Conservation (phyloP, 345 rosid species). For the Carallia pectinifolia region DNA sequence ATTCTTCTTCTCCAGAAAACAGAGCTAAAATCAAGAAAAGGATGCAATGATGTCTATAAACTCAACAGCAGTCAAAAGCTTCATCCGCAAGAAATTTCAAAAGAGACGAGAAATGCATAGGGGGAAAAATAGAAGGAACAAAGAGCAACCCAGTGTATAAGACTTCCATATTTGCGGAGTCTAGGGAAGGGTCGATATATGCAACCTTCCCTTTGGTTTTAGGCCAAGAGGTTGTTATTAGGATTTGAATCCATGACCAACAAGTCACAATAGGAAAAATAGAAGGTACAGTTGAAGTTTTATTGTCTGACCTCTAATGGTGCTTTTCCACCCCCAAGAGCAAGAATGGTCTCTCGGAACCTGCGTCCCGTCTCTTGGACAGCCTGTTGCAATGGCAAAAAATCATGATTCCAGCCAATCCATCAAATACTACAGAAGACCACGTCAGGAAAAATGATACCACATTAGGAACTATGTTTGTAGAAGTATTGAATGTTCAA, state of each 20-base stretch:
- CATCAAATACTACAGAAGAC: neutral
- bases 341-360: conserved; percentile 84
- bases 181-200: too few relatives aligned
- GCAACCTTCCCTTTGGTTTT: too few relatives aligned
- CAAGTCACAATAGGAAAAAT: neutral
- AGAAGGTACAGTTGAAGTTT: neutral
- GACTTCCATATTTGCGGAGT: too few relatives aligned
- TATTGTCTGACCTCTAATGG: conserved; percentile 58
- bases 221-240: too few relatives aligned
- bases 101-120: neutral
- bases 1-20: neutral
- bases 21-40: neutral
- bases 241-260: too few relatives aligned
- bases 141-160: too few relatives aligned
- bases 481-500: too few relatives aligned
- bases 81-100: neutral
- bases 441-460: too few relatives aligned
- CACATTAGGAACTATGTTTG: too few relatives aligned
- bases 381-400: conserved; percentile 50
- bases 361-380: conserved; percentile 67
- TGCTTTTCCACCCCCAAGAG: conserved; percentile 91
- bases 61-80: neutral
- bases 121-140: neutral
- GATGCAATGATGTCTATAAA: neutral
- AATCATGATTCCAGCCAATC: neutral